Evolutionary conservation across 1,139 yeast species (phyloP), one percentile per base, ranked within the genome.

Genomic region (Diutina ranongensis): DNA sequence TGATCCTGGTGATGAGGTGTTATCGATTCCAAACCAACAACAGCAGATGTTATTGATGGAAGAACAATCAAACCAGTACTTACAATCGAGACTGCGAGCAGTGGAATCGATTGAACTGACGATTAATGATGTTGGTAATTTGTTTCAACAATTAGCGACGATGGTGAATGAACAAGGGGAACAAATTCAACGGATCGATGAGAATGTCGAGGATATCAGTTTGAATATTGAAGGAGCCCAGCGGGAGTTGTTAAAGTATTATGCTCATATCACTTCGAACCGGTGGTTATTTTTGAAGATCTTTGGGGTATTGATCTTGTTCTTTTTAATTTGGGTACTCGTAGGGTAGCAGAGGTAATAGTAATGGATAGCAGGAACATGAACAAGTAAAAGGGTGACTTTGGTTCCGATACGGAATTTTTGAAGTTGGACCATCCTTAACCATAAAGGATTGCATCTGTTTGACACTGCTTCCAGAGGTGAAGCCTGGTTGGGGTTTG

Each of bases 141-240:
- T 92, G 52, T 92, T 94, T 65, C 94, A 86, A 55, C 98, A 92
- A 63, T 72, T 92, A 55, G 96, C 97, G 2, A 84, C 95, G 2
- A 89, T 92, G 97, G 97, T 92, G 12, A 89, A 87, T 50, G 98
- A 94, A 62, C 99, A 92, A 64, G 94, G 97, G 40, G 98, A 92
- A 57, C 85, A 83, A 25, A 92, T 92, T 48, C 98, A 92, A 61
- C 72, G 97, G 57, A 92, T 92, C 52, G 98, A 94, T 63, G 88
- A 83, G 48, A 89, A 92, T 59, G 95, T 95, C 3, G 97, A 89
- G 54, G 97, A 94, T 57, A 87, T 92, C 46, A 80, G 86, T 55
- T 61, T 89, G 58, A 92, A 89, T 61, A 89, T 92, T 16, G 67
- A 77, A 32, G 97, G 97, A 1, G 98, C 99, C 0, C 98, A 94